Evolutionary conservation across 202 grass and related monocot genomes (phyloP).

Genomic region (Setaria italica): DNA sequence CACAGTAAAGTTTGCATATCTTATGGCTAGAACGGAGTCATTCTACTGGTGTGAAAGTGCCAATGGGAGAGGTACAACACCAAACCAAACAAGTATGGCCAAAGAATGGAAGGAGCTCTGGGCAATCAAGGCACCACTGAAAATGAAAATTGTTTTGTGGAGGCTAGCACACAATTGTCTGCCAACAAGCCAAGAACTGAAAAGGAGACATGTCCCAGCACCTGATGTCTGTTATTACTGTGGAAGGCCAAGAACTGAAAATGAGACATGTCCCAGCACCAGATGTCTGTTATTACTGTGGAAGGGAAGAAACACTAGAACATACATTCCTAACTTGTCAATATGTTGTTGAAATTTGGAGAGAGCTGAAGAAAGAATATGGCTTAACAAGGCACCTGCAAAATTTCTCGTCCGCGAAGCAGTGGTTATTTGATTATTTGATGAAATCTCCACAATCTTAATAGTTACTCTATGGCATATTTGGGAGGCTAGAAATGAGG

Average conservation of each 20-base stretch:
- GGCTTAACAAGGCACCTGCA: neutral
- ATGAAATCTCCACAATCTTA: neutral
- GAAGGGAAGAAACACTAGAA: neutral
- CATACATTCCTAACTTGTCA: neutral
- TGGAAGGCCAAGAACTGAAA: neutral
- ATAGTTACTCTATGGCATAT: neutral
- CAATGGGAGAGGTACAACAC: neutral
- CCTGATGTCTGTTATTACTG: neutral
- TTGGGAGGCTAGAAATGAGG: neutral
- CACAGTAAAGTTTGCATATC: neutral
- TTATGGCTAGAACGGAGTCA: neutral
- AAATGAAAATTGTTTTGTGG: neutral
- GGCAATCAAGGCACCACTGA: neutral
- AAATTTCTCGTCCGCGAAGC: neutral
- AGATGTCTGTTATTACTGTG: neutral
- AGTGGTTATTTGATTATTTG: neutral
- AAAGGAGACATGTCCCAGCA: neutral
- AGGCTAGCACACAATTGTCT: neutral
- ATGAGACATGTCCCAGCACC: neutral
- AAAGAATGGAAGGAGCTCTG: neutral
- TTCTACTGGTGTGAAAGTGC: neutral
- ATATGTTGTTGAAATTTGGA: neutral
- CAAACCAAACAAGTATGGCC: neutral
- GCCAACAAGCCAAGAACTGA: neutral
- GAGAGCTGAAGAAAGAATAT: neutral